phyloP scores from a whole-genome alignment of 495 filamentous ascomycete genomes.

The Parathielavia hyrcaniae region DNA sequence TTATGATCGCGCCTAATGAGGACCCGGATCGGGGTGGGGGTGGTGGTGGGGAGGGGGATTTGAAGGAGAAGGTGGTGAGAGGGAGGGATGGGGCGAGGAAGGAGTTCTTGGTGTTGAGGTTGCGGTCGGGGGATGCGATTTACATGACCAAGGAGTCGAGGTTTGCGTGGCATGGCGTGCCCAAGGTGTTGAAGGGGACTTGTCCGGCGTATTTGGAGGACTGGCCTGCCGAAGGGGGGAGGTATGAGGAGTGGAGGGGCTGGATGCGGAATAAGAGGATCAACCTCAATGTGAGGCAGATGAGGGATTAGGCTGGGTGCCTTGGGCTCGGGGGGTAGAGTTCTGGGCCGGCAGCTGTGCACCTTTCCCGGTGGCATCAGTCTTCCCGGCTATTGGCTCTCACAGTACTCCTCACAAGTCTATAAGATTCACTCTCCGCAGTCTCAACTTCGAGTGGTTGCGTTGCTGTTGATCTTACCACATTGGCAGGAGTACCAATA shows the following conservation, averaged over 20 bases:
- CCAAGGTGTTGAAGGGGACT: slow-evolving; percentile 66
- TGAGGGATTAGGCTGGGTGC: slow-evolving; percentile 50
- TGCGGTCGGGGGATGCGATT: slow-evolving; percentile 74
- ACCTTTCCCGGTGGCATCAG: too few relatives aligned
- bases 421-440: too few relatives aligned
- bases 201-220: slow-evolving; percentile 67
- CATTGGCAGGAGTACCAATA: too few relatives aligned
- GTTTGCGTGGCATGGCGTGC: slow-evolving; percentile 93
- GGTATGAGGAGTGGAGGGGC: slow-evolving; percentile 61
- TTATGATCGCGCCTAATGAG: slow-evolving; percentile 53
- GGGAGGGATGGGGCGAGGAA: slow-evolving; percentile 20
- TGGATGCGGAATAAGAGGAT: slow-evolving; percentile 85
- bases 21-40: too few relatives aligned
- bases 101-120: slow-evolving; percentile 54
- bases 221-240: slow-evolving; percentile 60
- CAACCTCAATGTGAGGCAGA: slow-evolving; percentile 88
- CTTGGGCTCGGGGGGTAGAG: too few relatives aligned
- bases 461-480: too few relatives aligned
- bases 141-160: slow-evolving; percentile 73
- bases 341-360: too few relatives aligned
- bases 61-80: slow-evolving; percentile 3
- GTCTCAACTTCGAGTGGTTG: too few relatives aligned
- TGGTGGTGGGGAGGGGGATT: slow-evolving; percentile 35
- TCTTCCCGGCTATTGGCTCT: too few relatives aligned
- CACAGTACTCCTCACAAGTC: too few relatives aligned